Conservation (phyloP, 2,329 filamentous ascomycete species). For the Microsporum ferrugineum region DNA sequence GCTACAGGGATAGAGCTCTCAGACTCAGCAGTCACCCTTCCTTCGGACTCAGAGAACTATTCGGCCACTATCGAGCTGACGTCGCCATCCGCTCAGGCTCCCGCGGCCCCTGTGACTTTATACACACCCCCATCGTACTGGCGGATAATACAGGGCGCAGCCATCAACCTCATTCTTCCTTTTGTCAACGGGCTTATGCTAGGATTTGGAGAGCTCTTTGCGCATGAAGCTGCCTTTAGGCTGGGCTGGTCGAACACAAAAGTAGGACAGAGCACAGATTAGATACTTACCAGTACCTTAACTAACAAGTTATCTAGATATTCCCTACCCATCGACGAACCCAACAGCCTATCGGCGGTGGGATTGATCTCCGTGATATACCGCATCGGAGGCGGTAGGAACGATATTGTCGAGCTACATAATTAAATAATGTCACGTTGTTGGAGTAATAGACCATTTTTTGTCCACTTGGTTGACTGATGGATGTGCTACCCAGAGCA, state of each 20-base stretch:
- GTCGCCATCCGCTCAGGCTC: conserved; percentile 23
- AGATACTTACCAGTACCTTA: neutral
- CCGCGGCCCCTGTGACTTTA: conserved; percentile 51
- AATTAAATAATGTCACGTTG: conserved; percentile 53
- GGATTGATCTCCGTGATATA: conserved; percentile 66
- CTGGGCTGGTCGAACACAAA: conserved; percentile 90
- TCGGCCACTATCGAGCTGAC: conserved; percentile 31
- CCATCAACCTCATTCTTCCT: conserved; percentile 88
- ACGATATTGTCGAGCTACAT: conserved; percentile 36
- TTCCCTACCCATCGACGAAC: conserved; percentile 51
- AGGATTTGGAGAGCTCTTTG: conserved; percentile 92
- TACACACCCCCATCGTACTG: conserved; percentile 84
- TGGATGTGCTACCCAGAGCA: neutral
- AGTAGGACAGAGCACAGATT: conserved; percentile 42
- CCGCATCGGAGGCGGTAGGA: conserved; percentile 43
- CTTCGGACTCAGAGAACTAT: conserved; percentile 40
- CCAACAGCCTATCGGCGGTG: conserved; percentile 58
- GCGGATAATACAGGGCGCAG: conserved; percentile 73
- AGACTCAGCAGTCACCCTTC: conserved; percentile 35
- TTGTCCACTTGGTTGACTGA: neutral
- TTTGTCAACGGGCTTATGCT: conserved; percentile 98
- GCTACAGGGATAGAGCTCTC: conserved; percentile 28
- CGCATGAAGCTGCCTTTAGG: conserved; percentile 86
- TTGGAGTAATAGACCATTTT: conserved; percentile 43
- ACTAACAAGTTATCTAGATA: conserved; percentile 33